phyloP scores from a whole-genome alignment of 2,329 filamentous ascomycete species.

The Monosporascus sp. region DNA sequence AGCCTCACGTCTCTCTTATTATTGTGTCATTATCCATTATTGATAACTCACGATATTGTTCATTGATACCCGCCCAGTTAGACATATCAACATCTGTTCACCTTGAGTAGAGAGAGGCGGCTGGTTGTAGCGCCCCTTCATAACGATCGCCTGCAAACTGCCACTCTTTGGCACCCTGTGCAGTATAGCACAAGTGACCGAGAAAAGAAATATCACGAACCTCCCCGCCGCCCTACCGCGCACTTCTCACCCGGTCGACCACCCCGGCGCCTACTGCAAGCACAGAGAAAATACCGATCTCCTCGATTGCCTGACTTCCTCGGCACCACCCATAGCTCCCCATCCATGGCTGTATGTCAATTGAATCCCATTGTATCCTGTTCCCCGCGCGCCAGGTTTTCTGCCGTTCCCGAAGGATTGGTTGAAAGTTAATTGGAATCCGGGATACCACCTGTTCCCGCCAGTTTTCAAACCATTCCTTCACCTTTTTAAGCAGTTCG shows the following conservation, averaged over 20 bases:
- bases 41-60: slow-evolving; percentile 10
- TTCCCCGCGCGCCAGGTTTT: background rate
- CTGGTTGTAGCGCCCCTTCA: background rate
- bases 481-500: too few species aligned
- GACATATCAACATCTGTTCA: too few species aligned
- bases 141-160: background rate
- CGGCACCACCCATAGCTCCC: background rate
- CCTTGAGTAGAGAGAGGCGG: background rate
- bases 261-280: background rate
- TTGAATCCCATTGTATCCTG: background rate
- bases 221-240: background rate
- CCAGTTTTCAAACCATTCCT: too few species aligned
- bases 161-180: background rate
- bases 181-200: background rate
- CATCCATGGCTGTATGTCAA: slow-evolving; percentile 10
- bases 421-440: background rate
- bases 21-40: slow-evolving; percentile 7
- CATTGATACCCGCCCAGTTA: slow-evolving; percentile 12
- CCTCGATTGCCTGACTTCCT: background rate
- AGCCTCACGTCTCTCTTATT: background rate
- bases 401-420: background rate
- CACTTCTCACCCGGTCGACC: background rate
- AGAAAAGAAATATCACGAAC: background rate
- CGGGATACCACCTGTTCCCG: background rate
- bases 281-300: background rate